Conservation (phyloP, 139 green algal genomes). For the Chlamydomonas asymmetrica region DNA sequence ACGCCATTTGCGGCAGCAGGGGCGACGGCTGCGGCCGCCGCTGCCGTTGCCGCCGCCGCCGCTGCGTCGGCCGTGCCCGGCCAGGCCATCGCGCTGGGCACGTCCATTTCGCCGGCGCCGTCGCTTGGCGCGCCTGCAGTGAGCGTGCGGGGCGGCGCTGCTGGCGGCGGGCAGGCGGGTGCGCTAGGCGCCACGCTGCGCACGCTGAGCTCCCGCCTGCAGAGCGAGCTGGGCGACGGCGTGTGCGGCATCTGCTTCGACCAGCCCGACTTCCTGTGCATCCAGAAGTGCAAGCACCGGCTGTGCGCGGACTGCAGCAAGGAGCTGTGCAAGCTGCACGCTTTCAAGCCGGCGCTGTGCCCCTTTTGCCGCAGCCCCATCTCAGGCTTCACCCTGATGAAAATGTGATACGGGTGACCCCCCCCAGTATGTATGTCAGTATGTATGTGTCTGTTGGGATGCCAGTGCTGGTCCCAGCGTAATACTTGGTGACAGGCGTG, state of each 20-base stretch:
- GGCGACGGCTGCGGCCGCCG: not conserved
- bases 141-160: not conserved
- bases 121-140: not conserved
- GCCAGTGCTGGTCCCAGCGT: too few species aligned
- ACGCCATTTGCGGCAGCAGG: not conserved
- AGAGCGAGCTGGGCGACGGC: slow-evolving; percentile 15
- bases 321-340: slow-evolving; percentile 47
- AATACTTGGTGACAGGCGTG: too few species aligned
- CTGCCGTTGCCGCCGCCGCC: not conserved
- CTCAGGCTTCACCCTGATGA: slow-evolving; percentile 22
- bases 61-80: not conserved
- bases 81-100: not conserved
- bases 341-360: slow-evolving; percentile 49
- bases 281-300: slow-evolving; percentile 19
- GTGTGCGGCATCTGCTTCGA: slow-evolving; percentile 49
- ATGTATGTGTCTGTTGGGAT: too few species aligned
- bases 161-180: not conserved
- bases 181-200: slow-evolving; percentile 12
- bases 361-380: slow-evolving; percentile 48
- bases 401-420: too few species aligned
- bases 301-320: slow-evolving; percentile 33
- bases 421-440: too few species aligned
- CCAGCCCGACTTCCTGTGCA: slow-evolving; percentile 9
- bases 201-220: slow-evolving; percentile 9
- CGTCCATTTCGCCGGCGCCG: not conserved